Conservation (phyloP, 2,329 filamentous ascomycete species). For the Curvularia sp. region DNA sequence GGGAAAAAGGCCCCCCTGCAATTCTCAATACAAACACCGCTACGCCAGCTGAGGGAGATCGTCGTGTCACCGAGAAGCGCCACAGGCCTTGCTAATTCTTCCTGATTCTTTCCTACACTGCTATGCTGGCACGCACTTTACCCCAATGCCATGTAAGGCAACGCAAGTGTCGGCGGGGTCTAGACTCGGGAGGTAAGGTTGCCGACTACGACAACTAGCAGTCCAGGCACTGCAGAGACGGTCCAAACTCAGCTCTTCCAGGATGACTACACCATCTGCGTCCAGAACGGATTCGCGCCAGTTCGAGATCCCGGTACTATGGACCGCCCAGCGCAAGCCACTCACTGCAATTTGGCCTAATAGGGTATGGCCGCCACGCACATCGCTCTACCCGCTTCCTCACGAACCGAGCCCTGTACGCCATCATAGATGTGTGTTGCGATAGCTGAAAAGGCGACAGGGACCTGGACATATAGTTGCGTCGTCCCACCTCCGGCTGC, state of each 20-base stretch:
- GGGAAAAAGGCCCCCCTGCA: conserved; percentile 6
- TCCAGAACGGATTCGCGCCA: conserved; percentile 20
- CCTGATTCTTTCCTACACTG: not conserved
- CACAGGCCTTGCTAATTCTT: conserved; percentile 14
- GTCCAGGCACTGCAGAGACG: conserved; percentile 1
- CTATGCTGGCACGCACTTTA: conserved; percentile 4
- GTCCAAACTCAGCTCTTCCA: conserved; percentile 12
- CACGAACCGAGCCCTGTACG: conserved; percentile 30
- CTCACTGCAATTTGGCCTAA: conserved; percentile 16
- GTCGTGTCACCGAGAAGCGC: conserved; percentile 14
- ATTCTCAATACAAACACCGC: conserved; percentile 1
- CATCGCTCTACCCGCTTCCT: conserved; percentile 24
- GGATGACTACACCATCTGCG: conserved; percentile 17
- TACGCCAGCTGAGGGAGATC: conserved; percentile 13
- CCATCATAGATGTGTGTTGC: conserved; percentile 30
- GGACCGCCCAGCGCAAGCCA: conserved; percentile 35
- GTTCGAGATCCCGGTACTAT: conserved; percentile 27
- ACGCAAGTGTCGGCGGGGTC: not conserved
- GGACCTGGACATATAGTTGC: conserved; percentile 12
- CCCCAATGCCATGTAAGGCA: not conserved
- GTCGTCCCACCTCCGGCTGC: conserved; percentile 29
- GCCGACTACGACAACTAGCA: not conserved
- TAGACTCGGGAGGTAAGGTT: not conserved
- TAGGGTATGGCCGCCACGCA: conserved; percentile 25
- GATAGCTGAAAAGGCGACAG: conserved; percentile 32